Conservation (phyloP, 1,284 basidiomycete genomes). For the Pseudozyma sp. region DNA sequence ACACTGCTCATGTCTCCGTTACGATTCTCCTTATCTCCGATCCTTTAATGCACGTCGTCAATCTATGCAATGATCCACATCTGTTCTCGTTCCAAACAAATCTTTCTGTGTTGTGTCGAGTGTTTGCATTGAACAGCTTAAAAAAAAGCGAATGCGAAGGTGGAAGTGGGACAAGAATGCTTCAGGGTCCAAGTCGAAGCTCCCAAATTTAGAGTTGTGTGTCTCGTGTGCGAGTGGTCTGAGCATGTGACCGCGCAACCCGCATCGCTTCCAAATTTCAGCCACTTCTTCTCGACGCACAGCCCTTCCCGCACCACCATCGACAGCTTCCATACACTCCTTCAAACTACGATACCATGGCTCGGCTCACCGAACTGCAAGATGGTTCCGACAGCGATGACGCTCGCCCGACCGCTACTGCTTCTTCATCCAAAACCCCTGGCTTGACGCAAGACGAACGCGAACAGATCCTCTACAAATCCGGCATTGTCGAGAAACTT, state of each 20-base stretch:
- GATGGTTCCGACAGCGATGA: slow-evolving; percentile 37
- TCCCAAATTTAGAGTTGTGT: neutral
- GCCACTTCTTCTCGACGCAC: slow-evolving; percentile 4
- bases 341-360: slow-evolving; percentile 10
- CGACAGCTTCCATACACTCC: neutral
- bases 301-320: neutral
- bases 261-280: neutral
- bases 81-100: neutral
- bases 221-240: slow-evolving; percentile 13
- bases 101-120: neutral
- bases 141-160: neutral
- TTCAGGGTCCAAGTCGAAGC: slow-evolving; percentile 13
- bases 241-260: neutral
- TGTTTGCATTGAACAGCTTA: neutral
- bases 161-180: neutral
- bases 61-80: slow-evolving; percentile 2
- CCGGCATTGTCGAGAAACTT: slow-evolving; percentile 44
- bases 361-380: slow-evolving; percentile 39
- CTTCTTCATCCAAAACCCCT: slow-evolving; percentile 4
- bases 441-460: slow-evolving; percentile 40
- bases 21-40: slow-evolving; percentile 1
- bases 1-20: slow-evolving; percentile 5
- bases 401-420: slow-evolving; percentile 1
- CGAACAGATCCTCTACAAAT: slow-evolving; percentile 47
- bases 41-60: neutral